Conservation (phyloP, 2,329 filamentous ascomycete genomes). For the Curvularia hawaiiensis region DNA sequence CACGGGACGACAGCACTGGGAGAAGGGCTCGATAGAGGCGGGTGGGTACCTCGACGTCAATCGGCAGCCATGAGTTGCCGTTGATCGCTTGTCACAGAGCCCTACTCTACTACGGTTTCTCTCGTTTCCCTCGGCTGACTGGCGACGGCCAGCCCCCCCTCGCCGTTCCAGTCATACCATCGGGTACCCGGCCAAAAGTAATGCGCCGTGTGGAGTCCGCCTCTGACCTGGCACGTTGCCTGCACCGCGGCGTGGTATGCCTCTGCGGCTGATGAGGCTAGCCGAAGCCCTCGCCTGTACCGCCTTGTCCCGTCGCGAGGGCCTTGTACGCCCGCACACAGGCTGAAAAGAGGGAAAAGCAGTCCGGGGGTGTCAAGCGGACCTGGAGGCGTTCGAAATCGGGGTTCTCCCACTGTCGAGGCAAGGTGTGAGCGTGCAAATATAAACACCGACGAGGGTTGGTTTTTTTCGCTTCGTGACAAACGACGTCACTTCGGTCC, state of each 20-base stretch:
- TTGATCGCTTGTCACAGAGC: constrained; percentile 25
- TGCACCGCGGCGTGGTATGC: constrained; percentile 17
- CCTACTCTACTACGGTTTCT: constrained; percentile 4
- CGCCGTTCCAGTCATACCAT: constrained; percentile 7
- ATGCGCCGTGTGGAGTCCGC: constrained; percentile 22
- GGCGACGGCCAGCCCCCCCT: constrained; percentile 15
- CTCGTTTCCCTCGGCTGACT: constrained; percentile 20
- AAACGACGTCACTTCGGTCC: constrained; percentile 33
- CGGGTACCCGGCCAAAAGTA: constrained; percentile 17
- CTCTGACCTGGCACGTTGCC: constrained; percentile 20
- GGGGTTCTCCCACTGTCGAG: constrained; percentile 24
- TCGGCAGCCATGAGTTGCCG: constrained; percentile 28
- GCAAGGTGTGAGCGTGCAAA: constrained; percentile 27
- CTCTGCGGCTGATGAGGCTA: constrained; percentile 30
- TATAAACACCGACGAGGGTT: constrained; percentile 27
- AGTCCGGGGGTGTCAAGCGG: constrained; percentile 34
- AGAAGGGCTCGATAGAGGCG: constrained; percentile 25
- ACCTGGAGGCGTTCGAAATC: constrained; percentile 42
- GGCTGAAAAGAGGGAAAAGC: constrained; percentile 18
- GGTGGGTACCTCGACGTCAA: constrained; percentile 42
- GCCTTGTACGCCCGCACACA: constrained; percentile 10
- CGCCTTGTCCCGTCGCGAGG: constrained; percentile 26
- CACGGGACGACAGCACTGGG: constrained; percentile 19
- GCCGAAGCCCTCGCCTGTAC: constrained; percentile 16
- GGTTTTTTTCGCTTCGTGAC: constrained; percentile 27